phyloP scores from a whole-genome alignment of 2,329 filamentous ascomycete genomes.

The Botrytis aclada region DNA sequence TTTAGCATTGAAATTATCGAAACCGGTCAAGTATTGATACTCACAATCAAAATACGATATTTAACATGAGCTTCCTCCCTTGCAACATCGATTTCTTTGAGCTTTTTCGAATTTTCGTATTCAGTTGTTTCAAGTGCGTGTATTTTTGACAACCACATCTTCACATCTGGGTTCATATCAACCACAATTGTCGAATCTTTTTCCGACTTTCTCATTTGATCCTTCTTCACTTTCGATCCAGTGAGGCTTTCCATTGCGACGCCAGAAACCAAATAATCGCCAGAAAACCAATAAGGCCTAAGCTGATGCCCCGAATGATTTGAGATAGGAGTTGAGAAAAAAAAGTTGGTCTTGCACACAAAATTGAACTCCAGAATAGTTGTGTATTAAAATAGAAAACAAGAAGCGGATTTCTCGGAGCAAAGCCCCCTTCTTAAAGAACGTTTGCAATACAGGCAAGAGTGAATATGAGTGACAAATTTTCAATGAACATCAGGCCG shows the following conservation, averaged over 20 bases:
- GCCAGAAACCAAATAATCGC: background rate
- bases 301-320: background rate
- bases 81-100: background rate
- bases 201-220: background rate
- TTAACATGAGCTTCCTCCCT: background rate
- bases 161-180: background rate
- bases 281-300: background rate
- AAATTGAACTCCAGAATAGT: background rate
- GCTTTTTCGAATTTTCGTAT: background rate
- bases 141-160: background rate
- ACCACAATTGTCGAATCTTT: background rate
- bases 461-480: background rate
- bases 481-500: background rate
- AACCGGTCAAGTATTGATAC: background rate
- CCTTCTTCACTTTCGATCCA: background rate
- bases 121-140: background rate
- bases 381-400: background rate
- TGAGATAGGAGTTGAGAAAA: background rate
- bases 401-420: background rate
- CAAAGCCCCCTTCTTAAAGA: background rate
- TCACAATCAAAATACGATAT: background rate
- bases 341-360: background rate
- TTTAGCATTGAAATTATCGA: background rate
- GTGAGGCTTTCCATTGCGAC: background rate
- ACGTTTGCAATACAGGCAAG: background rate